Evolutionary conservation across 169 alveolate species (phyloP).

Genomic region (Blepharisma undulans): DNA sequence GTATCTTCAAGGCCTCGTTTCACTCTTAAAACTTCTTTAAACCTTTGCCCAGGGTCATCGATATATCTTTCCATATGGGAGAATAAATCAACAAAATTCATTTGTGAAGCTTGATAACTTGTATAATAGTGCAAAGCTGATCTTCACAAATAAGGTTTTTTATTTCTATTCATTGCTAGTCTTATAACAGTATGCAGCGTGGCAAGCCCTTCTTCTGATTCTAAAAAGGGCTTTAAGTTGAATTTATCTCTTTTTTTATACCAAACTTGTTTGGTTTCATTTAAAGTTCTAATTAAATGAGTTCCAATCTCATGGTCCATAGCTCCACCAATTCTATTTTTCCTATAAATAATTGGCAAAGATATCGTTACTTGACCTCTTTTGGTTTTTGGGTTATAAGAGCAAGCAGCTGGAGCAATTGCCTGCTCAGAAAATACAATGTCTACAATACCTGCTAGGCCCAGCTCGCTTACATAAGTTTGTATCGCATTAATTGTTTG

Average conservation of each 20-base stretch:
- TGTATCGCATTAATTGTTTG: constrained; percentile 48
- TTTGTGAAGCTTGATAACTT: constrained; percentile 46
- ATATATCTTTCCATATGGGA: constrained; percentile 55
- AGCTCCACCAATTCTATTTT: constrained; percentile 56
- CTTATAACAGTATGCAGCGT: constrained; percentile 45
- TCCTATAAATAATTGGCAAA: constrained; percentile 63
- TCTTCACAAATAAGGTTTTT: constrained; percentile 57
- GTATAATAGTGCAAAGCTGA: constrained; percentile 68
- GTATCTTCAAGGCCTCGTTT: constrained; percentile 70
- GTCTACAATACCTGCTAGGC: constrained; percentile 35
- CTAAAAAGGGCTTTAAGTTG: constrained; percentile 42
- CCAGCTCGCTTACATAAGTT: constrained; percentile 44
- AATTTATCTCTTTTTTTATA: constrained; percentile 52
- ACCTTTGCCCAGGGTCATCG: constrained; percentile 58
- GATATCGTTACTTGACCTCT: constrained; percentile 48
- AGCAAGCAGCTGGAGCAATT: constrained; percentile 55
- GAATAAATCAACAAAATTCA: constrained; percentile 58
- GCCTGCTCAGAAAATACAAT: constrained; percentile 45
- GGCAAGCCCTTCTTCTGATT: constrained; percentile 75
- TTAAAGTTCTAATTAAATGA: constrained; percentile 60
- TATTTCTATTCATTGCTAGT: constrained; percentile 17
- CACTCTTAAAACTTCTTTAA: constrained; percentile 49
- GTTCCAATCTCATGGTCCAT: constrained; percentile 77
- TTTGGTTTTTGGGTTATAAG: constrained; percentile 49
- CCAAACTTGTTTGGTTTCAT: constrained; percentile 66